Base-by-base conservation (phyloP, 2,329 filamentous ascomycete genomes). In the Macrophomina pseudophaseolina region DNA sequence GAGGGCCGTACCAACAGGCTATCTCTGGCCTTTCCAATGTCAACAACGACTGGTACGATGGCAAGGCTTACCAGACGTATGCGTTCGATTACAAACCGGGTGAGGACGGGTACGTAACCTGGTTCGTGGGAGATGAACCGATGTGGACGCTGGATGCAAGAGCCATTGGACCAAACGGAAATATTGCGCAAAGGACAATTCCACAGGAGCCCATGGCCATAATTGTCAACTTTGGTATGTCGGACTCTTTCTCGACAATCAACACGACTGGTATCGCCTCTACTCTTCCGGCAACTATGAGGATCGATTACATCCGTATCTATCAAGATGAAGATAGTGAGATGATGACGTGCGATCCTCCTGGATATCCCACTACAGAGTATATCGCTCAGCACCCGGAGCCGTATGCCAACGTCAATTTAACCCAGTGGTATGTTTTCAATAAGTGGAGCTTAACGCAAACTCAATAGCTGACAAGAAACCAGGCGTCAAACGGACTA, bases 151-250 rank as follows among this genome's bases (percentile, higher is more conserved):
- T 91, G 65, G 83, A 87, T 68, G 85, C 79, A 38, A 80, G 85
- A 46, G 82, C 89, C 1, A 79, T 90, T 16, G 86, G 88, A 5
- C 86, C 88, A 1, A 91, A 91, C 69, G 90, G 89, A 66, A 92
- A 92, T 72, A 79, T 92, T 66, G 89, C 88, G 6, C 86, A 89
- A 70, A 82, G 90, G 70, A 77, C 85, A 23, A 86, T 91, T 62
- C 88, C 89, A 0, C 80, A 87, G 70, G 90, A 92, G 73, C 90
- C 90, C 1, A 84, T 92, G 87, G 74, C 87, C 1, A 78, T 91
- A 18, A 82, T 91, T 71, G 83, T 88, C 79, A 92, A 92, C 73
- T 86, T 91, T 71, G 90, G 90, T 72, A 90, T 92, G 86, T 88
- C 87, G 4, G 83, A 83, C 71, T 86, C 85, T 76, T 91, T 91